phyloP scores from a whole-genome alignment of 768 basidiomycete species.

The Pholiota conissans region DNA sequence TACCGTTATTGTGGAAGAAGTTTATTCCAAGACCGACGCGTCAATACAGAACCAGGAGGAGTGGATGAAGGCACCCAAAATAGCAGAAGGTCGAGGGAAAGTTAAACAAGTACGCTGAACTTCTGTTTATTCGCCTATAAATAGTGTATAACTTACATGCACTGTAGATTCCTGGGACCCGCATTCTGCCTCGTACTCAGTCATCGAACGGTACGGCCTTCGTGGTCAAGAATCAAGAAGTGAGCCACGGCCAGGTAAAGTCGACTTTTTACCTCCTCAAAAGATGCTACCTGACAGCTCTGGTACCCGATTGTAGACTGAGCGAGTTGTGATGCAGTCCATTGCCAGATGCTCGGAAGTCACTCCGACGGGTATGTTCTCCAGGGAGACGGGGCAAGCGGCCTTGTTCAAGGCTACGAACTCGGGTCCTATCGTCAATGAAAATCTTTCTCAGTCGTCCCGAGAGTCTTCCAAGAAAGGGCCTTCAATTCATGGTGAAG shows the following conservation, averaged over 20 bases:
- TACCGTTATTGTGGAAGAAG: constrained; percentile 22
- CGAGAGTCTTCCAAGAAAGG: too few species aligned
- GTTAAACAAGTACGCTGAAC: constrained; percentile 7
- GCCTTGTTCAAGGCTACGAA: too few species aligned
- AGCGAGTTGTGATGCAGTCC: constrained; percentile 22
- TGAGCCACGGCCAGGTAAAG: constrained; percentile 9
- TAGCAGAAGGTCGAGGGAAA: constrained; percentile 6
- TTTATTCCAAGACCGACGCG: constrained; percentile 17
- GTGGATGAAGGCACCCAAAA: constrained; percentile 16
- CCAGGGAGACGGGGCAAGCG: too few species aligned
- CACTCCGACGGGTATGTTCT: constrained; percentile 1
- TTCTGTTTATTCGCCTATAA: background rate
- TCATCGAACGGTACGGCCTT: too few species aligned
- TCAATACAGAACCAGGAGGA: constrained; percentile 13
- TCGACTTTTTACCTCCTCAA: background rate
- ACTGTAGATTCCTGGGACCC: background rate
- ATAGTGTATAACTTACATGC: too few species aligned
- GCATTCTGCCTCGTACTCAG: background rate
- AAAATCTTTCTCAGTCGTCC: too few species aligned
- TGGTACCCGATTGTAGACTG: constrained; percentile 6
- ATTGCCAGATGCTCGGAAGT: constrained; percentile 22
- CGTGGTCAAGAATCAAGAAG: background rate
- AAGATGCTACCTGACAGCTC: background rate
- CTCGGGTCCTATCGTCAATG: too few species aligned
- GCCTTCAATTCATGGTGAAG: too few species aligned